phyloP scores from a whole-genome alignment of 1,284 basidiomycete genomes.

The Amylostereum chailletii region DNA sequence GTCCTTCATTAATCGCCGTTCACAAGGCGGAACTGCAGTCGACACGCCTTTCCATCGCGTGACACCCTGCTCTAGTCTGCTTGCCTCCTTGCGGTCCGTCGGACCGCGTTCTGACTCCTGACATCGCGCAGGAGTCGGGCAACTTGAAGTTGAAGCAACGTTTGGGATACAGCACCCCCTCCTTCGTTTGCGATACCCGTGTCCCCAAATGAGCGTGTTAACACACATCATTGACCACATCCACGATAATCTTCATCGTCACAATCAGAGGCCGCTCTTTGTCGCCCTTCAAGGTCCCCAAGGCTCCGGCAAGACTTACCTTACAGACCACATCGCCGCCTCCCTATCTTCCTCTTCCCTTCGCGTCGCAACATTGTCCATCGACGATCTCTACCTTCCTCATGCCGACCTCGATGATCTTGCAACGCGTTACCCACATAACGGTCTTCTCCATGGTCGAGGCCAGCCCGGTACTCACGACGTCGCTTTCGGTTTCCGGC shows the following conservation, averaged over 20 bases:
- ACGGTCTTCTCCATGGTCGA: slow-evolving; percentile 65
- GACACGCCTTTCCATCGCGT: no score
- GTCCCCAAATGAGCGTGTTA: neutral
- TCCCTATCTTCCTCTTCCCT: slow-evolving; percentile 42
- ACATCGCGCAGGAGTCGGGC: no score
- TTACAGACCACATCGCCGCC: slow-evolving; percentile 47
- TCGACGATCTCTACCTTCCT: slow-evolving; percentile 83
- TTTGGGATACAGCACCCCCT: no score
- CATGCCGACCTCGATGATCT: slow-evolving; percentile 49
- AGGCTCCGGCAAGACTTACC: slow-evolving; percentile 75
- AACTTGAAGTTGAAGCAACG: no score
- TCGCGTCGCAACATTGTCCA: slow-evolving; percentile 60
- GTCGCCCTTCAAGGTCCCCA: slow-evolving; percentile 85
- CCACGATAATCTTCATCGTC: slow-evolving; percentile 32
- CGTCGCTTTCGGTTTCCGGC: slow-evolving; percentile 45
- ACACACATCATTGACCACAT: slow-evolving; percentile 23
- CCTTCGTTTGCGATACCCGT: no score
- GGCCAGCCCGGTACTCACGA: slow-evolving; percentile 90
- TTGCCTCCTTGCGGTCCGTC: no score
- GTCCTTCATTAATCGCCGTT: no score
- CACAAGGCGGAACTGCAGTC: no score
- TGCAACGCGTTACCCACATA: slow-evolving; percentile 44
- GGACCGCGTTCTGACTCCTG: no score
- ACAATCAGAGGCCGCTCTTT: slow-evolving; percentile 41
- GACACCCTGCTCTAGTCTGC: no score